Percentiles rank a stretch among this genome's conserved stretches.
Conservation (phyloP, 202 grass and related monocot species). For the Zoysia matrella region DNA sequence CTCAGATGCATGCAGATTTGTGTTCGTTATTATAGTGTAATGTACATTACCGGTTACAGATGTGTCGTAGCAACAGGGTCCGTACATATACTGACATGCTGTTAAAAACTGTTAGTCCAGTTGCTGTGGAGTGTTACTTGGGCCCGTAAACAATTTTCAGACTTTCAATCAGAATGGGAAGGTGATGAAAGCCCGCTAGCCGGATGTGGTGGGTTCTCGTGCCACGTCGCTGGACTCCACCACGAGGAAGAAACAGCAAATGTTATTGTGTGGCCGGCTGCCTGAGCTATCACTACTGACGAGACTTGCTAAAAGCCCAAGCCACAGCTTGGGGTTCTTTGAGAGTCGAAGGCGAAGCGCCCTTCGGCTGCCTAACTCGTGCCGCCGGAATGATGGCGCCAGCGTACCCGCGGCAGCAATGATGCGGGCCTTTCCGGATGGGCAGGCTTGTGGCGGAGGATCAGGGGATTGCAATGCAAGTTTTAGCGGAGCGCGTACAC, state of each 20-base stretch:
- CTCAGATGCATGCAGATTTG: not conserved
- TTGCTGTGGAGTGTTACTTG: too few relatives aligned
- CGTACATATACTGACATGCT: not conserved
- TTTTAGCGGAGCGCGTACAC: too few relatives aligned
- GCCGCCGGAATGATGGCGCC: not conserved
- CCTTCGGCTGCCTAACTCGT: not conserved
- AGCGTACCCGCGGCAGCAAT: constrained; percentile 34
- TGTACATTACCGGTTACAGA: constrained; percentile 12
- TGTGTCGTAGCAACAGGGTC: not conserved
- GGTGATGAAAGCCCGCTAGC: too few relatives aligned
- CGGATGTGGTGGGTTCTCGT: too few relatives aligned
- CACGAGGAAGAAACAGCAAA: too few relatives aligned
- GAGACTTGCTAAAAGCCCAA: too few relatives aligned
- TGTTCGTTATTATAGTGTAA: constrained; percentile 11
- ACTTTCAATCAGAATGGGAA: too few relatives aligned
- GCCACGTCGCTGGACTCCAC: too few relatives aligned
- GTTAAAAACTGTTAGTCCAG: too few relatives aligned
- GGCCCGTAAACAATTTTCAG: too few relatives aligned
- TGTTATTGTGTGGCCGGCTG: too few relatives aligned
- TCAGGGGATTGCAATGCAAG: constrained; percentile 1
- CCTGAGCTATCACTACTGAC: too few relatives aligned
- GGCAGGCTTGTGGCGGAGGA: not conserved
- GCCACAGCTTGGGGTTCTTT: not conserved
- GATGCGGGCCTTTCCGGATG: constrained; percentile 26
- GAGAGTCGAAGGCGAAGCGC: not conserved